These are phyloP conservation scores for Cytidiella melzeri DNA, from an alignment of 768 basidiomycete genomes.

Conservation along the genomic window DNA sequence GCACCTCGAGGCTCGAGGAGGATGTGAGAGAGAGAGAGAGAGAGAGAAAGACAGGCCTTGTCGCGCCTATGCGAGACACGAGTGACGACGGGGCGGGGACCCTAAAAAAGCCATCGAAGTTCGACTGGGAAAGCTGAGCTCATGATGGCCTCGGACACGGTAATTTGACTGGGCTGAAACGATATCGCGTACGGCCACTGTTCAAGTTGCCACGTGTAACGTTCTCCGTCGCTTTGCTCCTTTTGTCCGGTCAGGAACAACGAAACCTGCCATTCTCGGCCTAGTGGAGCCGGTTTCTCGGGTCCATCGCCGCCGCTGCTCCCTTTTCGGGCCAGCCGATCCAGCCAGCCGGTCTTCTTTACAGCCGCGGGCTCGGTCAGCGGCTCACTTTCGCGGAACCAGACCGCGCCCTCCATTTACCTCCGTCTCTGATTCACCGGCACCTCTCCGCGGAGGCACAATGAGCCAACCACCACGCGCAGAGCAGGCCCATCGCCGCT, in stretches of 20 bases:
- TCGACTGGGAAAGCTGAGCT: slow-evolving; percentile 13
- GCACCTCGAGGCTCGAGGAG: background rate
- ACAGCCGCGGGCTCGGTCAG: background rate
- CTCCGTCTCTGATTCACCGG: background rate
- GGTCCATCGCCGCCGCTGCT: background rate
- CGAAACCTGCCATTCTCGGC: slow-evolving; percentile 13
- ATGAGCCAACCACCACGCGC: too few species aligned
- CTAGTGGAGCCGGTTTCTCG: slow-evolving; percentile 5
- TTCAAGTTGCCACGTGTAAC: slow-evolving; percentile 25
- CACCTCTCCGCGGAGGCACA: too few species aligned
- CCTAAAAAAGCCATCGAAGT: slow-evolving; percentile 18
- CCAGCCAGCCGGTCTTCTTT: background rate
- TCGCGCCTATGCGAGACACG: background rate
- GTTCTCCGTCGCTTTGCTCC: slow-evolving; percentile 14
- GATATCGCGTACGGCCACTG: slow-evolving; percentile 7
- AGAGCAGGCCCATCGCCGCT: too few species aligned
- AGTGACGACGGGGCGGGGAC: slow-evolving; percentile 10
- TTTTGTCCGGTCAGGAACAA: slow-evolving; percentile 8
- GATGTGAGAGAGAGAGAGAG: slow-evolving; percentile 9
- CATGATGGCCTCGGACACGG: slow-evolving; percentile 6
- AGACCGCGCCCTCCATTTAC: background rate
- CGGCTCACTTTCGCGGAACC: background rate
- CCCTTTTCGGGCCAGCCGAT: background rate
- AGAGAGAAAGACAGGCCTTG: slow-evolving; percentile 1
- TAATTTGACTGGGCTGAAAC: slow-evolving; percentile 25